These are phyloP conservation scores for Talaromyces sp. DNA, from an alignment of 2,329 filamentous ascomycete species.

Conservation along the genomic window DNA sequence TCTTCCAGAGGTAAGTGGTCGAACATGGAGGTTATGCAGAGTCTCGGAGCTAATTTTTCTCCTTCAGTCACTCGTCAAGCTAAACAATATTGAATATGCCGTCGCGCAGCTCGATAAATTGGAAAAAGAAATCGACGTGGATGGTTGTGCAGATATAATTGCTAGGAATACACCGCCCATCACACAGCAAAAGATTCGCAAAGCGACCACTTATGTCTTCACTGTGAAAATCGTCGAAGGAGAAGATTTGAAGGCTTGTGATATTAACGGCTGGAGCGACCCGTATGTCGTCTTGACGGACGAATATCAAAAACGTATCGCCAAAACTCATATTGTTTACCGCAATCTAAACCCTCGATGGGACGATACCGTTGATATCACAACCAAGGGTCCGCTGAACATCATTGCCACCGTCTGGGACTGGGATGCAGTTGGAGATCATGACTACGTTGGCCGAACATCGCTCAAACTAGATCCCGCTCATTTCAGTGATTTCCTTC, in stretches of 20 bases:
- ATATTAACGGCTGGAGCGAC: conserved; percentile 89
- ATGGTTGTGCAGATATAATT: conserved; percentile 80
- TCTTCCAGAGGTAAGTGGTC: conserved; percentile 70
- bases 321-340: conserved; percentile 90
- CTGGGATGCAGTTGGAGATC: conserved; percentile 93
- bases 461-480: conserved; percentile 96
- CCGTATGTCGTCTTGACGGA: conserved; percentile 96
- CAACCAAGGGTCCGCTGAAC: conserved; percentile 84
- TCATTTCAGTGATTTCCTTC: conserved; percentile 93
- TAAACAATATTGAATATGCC: conserved; percentile 96
- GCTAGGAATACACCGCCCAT: conserved; percentile 66
- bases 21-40: background rate
- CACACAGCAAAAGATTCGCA: conserved; percentile 62
- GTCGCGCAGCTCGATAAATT: conserved; percentile 88
- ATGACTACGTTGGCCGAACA: conserved; percentile 96
- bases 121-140: conserved; percentile 85
- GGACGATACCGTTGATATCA: conserved; percentile 97
- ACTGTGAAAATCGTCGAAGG: conserved; percentile 98
- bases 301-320: conserved; percentile 93
- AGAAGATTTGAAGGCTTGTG: conserved; percentile 96
- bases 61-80: conserved; percentile 85
- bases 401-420: conserved; percentile 98
- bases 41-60: background rate
- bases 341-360: conserved; percentile 88
- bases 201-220: conserved; percentile 87